Evolutionary conservation across 2,329 filamentous ascomycete genomes (phyloP).

Genomic region (Penicillium sp.): DNA sequence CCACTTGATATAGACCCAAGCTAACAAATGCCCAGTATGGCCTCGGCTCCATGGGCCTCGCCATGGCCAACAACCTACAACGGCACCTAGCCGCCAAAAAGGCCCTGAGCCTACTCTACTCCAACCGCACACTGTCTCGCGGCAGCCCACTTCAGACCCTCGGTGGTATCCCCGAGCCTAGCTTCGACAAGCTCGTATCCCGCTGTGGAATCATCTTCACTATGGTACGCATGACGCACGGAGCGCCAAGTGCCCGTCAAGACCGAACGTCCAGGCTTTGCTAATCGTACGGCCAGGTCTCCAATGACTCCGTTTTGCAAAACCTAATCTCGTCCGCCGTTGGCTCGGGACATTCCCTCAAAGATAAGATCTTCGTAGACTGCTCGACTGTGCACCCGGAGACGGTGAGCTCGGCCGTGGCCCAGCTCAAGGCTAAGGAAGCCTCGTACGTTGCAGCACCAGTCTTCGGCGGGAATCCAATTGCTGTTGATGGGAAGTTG

Average conservation of each 20-base stretch:
- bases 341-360: slow-evolving; percentile 41
- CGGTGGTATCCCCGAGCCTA: slow-evolving; percentile 36
- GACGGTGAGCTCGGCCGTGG: slow-evolving; percentile 49
- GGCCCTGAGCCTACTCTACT: slow-evolving; percentile 37
- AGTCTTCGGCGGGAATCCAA: slow-evolving; percentile 48
- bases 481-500: slow-evolving; percentile 49
- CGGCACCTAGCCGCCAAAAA: slow-evolving; percentile 39
- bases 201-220: slow-evolving; percentile 45
- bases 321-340: slow-evolving; percentile 30
- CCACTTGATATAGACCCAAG: background rate
- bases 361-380: slow-evolving; percentile 80
- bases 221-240: slow-evolving; percentile 29
- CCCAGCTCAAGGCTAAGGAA: slow-evolving; percentile 35
- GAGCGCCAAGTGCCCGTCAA: background rate
- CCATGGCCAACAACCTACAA: slow-evolving; percentile 48
- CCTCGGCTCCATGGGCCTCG: slow-evolving; percentile 49
- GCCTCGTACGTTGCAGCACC: slow-evolving; percentile 45
- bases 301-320: slow-evolving; percentile 44
- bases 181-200: slow-evolving; percentile 37
- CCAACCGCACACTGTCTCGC: slow-evolving; percentile 45
- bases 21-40: slow-evolving; percentile 34
- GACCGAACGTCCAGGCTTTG: background rate
- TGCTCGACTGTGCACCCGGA: slow-evolving; percentile 85
- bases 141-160: slow-evolving; percentile 39
- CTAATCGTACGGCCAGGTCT: slow-evolving; percentile 33